Conservation (phyloP, 257 asterid species). For the Plantago major region DNA sequence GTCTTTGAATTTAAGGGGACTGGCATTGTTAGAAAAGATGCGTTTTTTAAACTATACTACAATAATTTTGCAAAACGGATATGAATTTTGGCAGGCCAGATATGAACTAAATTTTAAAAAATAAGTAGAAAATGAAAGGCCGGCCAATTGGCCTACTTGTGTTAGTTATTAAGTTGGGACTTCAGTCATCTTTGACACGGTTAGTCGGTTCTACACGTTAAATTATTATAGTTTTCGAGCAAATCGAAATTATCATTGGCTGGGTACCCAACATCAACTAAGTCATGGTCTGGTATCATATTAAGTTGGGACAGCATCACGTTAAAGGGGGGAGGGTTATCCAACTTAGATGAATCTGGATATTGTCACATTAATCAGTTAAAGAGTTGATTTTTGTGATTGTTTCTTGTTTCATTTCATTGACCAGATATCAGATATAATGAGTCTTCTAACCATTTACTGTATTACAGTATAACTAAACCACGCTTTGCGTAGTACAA, state of each 20-base stretch:
- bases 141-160: conserved; percentile 8
- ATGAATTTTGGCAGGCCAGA: conserved; percentile 21
- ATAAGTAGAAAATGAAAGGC: conserved; percentile 19
- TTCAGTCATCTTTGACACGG: too few relatives aligned
- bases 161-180: too few relatives aligned
- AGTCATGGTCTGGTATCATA: too few relatives aligned
- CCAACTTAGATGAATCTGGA: too few relatives aligned
- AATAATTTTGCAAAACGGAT: neutral
- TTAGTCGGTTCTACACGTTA: too few relatives aligned
- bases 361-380: neutral
- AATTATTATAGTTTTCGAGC: too few relatives aligned
- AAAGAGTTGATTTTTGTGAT: neutral
- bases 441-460: neutral
- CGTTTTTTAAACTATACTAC: neutral
- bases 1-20: neutral
- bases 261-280: too few relatives aligned
- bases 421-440: conserved; percentile 12
- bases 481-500: neutral
- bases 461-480: neutral
- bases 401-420: conserved; percentile 1
- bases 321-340: too few relatives aligned
- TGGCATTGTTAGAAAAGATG: neutral
- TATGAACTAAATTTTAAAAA: neutral
- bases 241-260: too few relatives aligned
- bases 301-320: too few relatives aligned